A percentile compares a stretch with the other conserved stretches of the same genome.
Evolutionary conservation across 106 monocot species (phyloP).

Genomic region (Iris macrosiphon): DNA sequence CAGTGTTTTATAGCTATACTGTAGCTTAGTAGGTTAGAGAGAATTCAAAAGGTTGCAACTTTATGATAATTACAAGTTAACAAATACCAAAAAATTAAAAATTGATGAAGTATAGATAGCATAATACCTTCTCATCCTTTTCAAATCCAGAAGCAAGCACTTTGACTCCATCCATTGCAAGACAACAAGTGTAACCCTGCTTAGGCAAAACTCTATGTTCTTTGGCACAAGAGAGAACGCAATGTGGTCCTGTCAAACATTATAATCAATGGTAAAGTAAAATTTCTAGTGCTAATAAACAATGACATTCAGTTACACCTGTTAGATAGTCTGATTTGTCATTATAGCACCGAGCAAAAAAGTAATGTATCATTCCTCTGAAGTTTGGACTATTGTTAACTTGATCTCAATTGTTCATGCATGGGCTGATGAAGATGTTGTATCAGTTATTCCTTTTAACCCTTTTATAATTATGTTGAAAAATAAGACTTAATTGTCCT

Average conservation of each 20-base stretch:
- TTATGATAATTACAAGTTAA: no score
- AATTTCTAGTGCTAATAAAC: no score
- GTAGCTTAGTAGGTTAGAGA: no score
- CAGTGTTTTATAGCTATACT: no score
- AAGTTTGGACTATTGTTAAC: no score
- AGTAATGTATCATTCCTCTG: background rate
- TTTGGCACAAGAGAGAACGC: slow-evolving; percentile 88
- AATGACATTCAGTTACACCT: background rate
- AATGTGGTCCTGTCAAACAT: slow-evolving; percentile 74
- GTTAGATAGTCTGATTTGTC: background rate
- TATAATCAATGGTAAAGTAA: background rate
- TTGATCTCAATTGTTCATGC: no score
- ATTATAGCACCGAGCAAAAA: no score
- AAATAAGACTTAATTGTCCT: no score
- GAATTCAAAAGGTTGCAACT: no score
- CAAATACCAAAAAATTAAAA: background rate
- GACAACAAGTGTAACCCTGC: slow-evolving; percentile 85
- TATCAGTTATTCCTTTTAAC: no score
- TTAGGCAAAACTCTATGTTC: slow-evolving; percentile 78
- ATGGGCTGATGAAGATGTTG: no score
- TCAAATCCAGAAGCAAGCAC: slow-evolving; percentile 86
- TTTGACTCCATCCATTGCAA: slow-evolving; percentile 98
- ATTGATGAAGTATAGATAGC: background rate
- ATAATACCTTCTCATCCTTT: slow-evolving; percentile 74
- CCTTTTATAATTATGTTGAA: no score